Evolutionary conservation across 192 early-diverging fungal species (phyloP), one percentile per base, ranked within the genome.

Genomic region (Umbelopsis sp.): DNA sequence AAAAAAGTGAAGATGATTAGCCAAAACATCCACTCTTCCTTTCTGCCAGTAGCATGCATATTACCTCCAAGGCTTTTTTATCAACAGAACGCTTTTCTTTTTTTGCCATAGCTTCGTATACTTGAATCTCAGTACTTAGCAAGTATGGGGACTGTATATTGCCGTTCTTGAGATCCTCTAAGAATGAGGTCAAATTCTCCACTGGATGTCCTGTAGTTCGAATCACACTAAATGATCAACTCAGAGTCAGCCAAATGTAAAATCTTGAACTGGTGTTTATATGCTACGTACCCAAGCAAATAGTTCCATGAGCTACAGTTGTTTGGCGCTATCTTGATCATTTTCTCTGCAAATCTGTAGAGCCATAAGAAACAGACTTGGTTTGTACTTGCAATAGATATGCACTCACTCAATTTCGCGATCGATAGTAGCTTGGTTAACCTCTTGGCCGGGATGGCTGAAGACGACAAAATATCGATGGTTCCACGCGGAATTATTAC

Each of bases 401-500:
- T 18, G 33, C 12, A 76, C 81, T 81, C 87, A 94, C 81, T 84
- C 78, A 23, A 97, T 82, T 74, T 97, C 95, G 12, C 52, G 49
- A 18, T 79, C 71, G 18, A 91, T 30, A 6, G 75, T 67, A n/a
- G 85, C 85, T 12, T 81, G 78, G 6, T 74, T 71, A 37, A 35
- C 25, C 0, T 82, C 47, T 7, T 58, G 49, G 12, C 50, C 64
- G 3, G 78, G 71, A 74, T 75, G 73, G 49, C 72, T 61, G 30
- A 85, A 86, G 2, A 89, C 67, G 3, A 87, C 83, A 90, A 91
- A 99, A 77, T 85, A 97, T 21, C 98, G 88, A 69, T 99, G 94
- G 79, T 98, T 99, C 98, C 97, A 98, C 0, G 96, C 97, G 44
- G 96, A 98, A 76, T 99, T 99, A 82, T 99, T 98, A 49, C 97